Evolutionary conservation across 1,139 yeast genomes (phyloP).

Genomic region (Saccharomyces hybrid): DNA sequence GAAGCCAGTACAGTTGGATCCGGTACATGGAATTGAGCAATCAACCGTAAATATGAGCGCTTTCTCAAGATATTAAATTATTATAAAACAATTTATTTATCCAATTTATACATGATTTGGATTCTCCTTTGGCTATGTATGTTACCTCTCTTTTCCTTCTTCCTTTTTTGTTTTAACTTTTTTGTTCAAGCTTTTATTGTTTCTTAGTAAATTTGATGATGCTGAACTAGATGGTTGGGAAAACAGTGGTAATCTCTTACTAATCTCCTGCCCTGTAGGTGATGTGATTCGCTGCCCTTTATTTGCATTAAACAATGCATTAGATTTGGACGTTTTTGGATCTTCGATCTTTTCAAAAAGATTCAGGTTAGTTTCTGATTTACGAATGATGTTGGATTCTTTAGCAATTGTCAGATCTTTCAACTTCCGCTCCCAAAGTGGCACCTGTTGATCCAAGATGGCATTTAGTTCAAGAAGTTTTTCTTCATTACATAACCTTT

Average conservation of each 20-base stretch:
- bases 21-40: background rate
- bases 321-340: background rate
- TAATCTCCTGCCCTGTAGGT: background rate
- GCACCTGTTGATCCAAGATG: slow-evolving; percentile 55
- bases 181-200: background rate
- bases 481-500: slow-evolving; percentile 61
- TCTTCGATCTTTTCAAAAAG: slow-evolving; percentile 4
- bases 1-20: background rate
- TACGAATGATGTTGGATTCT: slow-evolving; percentile 26
- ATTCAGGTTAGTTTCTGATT: slow-evolving; percentile 27
- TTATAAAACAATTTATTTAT: background rate
- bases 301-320: background rate
- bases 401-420: slow-evolving; percentile 48
- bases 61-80: background rate
- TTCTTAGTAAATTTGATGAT: background rate
- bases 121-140: background rate
- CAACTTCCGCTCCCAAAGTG: slow-evolving; percentile 55
- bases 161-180: background rate
- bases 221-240: background rate
- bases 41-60: background rate
- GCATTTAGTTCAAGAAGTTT: slow-evolving; percentile 61
- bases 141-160: background rate
- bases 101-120: background rate
- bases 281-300: background rate
- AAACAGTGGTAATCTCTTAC: background rate